Percentiles rank a stretch among this genome's conserved stretches.
phyloP scores from a whole-genome alignment of 164 flowering plant species.

The Malania oleifera region DNA sequence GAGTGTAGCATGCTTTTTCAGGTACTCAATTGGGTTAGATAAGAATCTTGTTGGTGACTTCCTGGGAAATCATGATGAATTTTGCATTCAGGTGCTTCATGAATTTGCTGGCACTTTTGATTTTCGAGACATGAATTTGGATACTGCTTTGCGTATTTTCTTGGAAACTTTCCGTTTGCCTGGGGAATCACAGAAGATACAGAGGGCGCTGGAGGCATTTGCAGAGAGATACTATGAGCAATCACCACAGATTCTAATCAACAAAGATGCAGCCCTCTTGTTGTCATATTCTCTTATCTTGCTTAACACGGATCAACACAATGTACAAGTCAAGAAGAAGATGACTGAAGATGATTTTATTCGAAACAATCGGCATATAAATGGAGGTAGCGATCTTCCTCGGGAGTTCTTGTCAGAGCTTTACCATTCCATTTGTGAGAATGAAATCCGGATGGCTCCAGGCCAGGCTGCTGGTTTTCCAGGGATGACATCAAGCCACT shows the following conservation, averaged over 20 bases:
- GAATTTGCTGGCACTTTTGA: conserved; percentile 65
- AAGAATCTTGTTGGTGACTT: conserved; percentile 67
- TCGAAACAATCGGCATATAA: conserved; percentile 55
- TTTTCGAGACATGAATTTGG: conserved; percentile 58
- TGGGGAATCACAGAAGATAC: conserved; percentile 74
- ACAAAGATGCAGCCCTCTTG: conserved; percentile 65
- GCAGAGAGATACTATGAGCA: conserved; percentile 66
- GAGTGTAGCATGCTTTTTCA: conserved; percentile 64
- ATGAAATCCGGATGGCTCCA: conserved; percentile 35
- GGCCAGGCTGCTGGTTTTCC: conserved; percentile 29
- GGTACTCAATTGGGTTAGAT: conserved; percentile 55
- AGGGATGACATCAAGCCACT: conserved; percentile 23
- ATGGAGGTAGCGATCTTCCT: conserved; percentile 67
- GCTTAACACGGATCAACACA: conserved; percentile 76
- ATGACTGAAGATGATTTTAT: conserved; percentile 72
- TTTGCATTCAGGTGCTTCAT: conserved; percentile 64
- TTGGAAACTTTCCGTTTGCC: conserved; percentile 62
- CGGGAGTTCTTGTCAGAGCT: conserved; percentile 27
- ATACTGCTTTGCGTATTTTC: conserved; percentile 55
- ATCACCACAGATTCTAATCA: conserved; percentile 45
- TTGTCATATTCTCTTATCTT: conserved; percentile 57
- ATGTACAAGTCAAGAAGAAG: conserved; percentile 66
- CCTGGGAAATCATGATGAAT: conserved; percentile 65
- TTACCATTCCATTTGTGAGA: conserved; percentile 32
- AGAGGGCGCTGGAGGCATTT: conserved; percentile 69